A percentile compares a stretch with the other conserved stretches of the same genome.
Conservation (phyloP, 2,329 filamentous ascomycete genomes). For the Colletotrichum endophyticum region DNA sequence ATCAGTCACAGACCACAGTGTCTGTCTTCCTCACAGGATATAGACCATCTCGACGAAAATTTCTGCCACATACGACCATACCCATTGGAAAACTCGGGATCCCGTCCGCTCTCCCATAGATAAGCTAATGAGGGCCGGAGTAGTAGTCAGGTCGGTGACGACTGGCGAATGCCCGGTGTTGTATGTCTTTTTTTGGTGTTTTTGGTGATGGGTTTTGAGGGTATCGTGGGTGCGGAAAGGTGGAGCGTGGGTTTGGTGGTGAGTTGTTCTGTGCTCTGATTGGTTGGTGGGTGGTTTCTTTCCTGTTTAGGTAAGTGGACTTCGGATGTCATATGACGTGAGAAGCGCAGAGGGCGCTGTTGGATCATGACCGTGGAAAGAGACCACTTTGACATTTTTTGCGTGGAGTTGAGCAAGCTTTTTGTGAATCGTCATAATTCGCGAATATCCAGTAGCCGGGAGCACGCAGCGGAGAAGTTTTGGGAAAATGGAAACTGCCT, state of each 20-base stretch:
- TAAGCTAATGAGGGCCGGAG: background rate
- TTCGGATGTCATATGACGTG: background rate
- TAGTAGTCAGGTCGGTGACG: background rate
- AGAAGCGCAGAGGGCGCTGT: background rate
- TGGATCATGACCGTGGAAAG: background rate
- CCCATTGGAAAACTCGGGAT: background rate
- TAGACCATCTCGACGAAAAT: fast-evolving
- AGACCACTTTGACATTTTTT: background rate
- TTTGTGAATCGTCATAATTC: background rate
- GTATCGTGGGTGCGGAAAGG: background rate
- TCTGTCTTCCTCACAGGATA: background rate
- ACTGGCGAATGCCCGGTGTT: background rate
- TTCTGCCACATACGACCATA: background rate
- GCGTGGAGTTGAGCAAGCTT: background rate
- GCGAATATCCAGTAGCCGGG: background rate
- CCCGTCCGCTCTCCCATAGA: background rate
- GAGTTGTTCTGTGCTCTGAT: background rate
- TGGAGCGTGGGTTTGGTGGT: background rate
- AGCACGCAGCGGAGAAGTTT: too few relatives aligned
- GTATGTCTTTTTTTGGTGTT: background rate
- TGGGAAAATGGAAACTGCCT: too few relatives aligned
- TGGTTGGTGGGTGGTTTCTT: background rate
- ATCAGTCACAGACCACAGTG: background rate
- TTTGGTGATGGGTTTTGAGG: background rate
- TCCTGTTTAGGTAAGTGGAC: background rate